Evolutionary conservation across 2,329 filamentous ascomycete species (phyloP), one percentile per base, ranked within the genome.

Genomic region (Cyclaneusma minus): DNA sequence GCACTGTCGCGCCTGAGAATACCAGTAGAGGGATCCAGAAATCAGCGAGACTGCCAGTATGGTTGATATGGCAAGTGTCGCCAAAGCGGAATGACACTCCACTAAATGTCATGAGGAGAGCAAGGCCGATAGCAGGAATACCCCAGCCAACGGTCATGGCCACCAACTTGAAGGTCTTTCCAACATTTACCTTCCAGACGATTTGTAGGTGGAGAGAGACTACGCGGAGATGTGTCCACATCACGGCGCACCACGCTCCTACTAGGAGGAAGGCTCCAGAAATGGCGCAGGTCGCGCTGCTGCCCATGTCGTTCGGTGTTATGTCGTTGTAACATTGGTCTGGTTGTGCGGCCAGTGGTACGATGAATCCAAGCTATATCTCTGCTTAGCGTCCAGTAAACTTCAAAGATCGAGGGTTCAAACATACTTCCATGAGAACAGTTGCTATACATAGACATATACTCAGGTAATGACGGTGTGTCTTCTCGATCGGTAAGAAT

Each of bases 61-160:
- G 82, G 57, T 94, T 94, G 57, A 94, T 85, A 49, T 93, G 85
- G 51, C 85, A 94, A 14, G 83, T 78, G 16, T 44, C 65, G 27
- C 89, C 89, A 44, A 95, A 94, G 26, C 89, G 76, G 54, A 87
- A 95, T 2, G 85, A 95, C 4, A 94, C 82, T 12, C 89, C 89
- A 26, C 85, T 94, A 35, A 92, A 62, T 21, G 81, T 64, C 36
- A 95, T 66, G 25, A 80, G 81, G 21, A 87, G 51, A 3, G 74
- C 62, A 35, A 92, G 68, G 18, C 82, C 80, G 12, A 83, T 54
- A 13, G 74, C 62, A 3, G 85, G 83, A 23, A 95, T 64, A 11
- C 78, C 79, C 80, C 87, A 94, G 34, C 89, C 89, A 6, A 74
- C 56, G 10, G 66, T 63, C 43, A 93, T 73, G 3, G 87, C 74